These are phyloP conservation scores for Brachypodium distachyon DNA, from an alignment of 202 grass and related monocot genomes.

Conservation along the genomic window DNA sequence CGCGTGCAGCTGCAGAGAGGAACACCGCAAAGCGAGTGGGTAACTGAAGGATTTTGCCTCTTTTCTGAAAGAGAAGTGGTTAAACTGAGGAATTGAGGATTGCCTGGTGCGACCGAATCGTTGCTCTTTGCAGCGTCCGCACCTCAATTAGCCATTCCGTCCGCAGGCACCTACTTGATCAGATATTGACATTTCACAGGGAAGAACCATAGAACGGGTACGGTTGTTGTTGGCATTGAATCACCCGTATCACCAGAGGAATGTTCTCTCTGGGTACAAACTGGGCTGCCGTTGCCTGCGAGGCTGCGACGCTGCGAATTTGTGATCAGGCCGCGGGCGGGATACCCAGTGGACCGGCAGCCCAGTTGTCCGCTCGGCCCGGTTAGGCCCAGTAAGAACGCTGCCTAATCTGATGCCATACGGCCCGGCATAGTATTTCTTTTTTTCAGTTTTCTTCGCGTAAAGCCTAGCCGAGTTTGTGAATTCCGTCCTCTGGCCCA, in stretches of 20 bases:
- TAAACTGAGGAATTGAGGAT: neutral
- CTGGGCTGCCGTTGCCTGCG: too few species aligned
- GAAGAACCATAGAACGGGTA: neutral
- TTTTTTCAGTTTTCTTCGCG: too few species aligned
- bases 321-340: too few species aligned
- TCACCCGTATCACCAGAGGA: neutral
- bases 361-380: too few species aligned
- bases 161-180: neutral
- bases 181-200: neutral
- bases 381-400: too few species aligned
- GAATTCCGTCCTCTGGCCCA: too few species aligned
- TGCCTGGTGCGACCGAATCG: neutral
- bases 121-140: neutral
- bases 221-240: neutral
- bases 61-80: neutral
- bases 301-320: too few species aligned
- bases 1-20: neutral
- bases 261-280: neutral
- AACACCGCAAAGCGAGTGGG: neutral
- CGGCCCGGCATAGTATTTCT: too few species aligned
- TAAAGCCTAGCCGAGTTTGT: too few species aligned
- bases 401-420: too few species aligned
- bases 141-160: neutral
- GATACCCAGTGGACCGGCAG: too few species aligned
- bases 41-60: neutral